A percentile compares a stretch with the other conserved stretches of the same genome.
Conservation (phyloP, 176 grass and related monocot genomes). For the Phyllostachys edulis region DNA sequence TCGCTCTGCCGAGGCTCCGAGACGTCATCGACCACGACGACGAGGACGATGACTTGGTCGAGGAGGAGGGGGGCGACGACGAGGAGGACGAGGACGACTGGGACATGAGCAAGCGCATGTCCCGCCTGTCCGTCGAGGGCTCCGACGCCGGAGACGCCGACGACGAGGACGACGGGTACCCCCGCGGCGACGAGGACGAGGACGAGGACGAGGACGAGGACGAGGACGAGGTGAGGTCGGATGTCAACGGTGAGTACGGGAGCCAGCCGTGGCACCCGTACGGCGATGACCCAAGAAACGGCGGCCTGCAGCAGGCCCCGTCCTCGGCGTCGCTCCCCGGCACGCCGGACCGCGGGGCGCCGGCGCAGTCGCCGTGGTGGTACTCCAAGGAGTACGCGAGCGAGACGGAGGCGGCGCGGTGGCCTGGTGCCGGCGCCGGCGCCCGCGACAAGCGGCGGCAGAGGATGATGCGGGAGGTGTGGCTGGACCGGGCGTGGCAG, state of each 20-base stretch:
- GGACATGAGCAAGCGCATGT: conserved; percentile 51
- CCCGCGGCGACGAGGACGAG: not conserved
- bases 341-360: conserved; percentile 41
- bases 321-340: conserved; percentile 39
- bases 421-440: not conserved
- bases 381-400: conserved; percentile 53
- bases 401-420: conserved; percentile 55
- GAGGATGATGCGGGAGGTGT: conserved; percentile 54
- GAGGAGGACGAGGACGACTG: conserved; percentile 22
- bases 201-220: conserved; percentile 31
- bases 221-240: conserved; percentile 21
- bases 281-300: not conserved
- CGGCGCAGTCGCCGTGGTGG: conserved; percentile 19
- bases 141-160: conserved; percentile 64
- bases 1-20: conserved; percentile 17
- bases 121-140: conserved; percentile 47
- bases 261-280: not conserved
- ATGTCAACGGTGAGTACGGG: not conserved
- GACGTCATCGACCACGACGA: conserved; percentile 39
- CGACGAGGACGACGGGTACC: conserved; percentile 29
- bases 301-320: not conserved
- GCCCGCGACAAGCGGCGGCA: not conserved
- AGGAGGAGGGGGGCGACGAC: not conserved
- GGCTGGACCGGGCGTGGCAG: conserved; percentile 61
- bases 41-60: conserved; percentile 7